A percentile compares a stretch with the other conserved stretches of the same genome.
Conservation (phyloP, 768 basidiomycete genomes). For the Rhodotorula taiwanensis region DNA sequence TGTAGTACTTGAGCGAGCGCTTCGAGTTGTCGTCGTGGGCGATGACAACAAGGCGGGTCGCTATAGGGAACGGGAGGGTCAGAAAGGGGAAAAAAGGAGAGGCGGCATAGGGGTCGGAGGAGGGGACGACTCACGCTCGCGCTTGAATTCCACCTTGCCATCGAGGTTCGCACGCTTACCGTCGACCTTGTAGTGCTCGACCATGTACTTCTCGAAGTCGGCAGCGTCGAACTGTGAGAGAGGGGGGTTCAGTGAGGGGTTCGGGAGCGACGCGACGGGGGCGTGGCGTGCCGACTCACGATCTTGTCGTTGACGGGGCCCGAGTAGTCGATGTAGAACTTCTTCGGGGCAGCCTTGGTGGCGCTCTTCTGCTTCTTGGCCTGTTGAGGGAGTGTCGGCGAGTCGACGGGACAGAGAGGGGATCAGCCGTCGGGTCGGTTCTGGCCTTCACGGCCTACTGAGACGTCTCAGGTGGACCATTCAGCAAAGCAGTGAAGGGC, state of each 20-base stretch:
- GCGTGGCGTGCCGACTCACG: slow-evolving; percentile 7
- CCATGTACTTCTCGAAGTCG: slow-evolving; percentile 53
- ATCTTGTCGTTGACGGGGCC: slow-evolving; percentile 60
- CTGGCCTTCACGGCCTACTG: no score
- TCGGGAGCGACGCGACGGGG: not conserved
- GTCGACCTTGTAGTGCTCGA: slow-evolving; percentile 89
- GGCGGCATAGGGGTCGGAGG: not conserved
- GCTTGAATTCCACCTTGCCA: slow-evolving; percentile 75
- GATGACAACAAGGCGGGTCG: slow-evolving; percentile 71
- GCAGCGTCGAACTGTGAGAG: slow-evolving; percentile 38
- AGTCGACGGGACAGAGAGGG: not conserved
- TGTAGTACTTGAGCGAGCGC: slow-evolving; percentile 92
- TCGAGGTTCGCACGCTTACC: slow-evolving; percentile 87
- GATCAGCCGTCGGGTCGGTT: not conserved
- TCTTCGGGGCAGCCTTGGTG: slow-evolving; percentile 55
- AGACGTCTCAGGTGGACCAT: slow-evolving; percentile 23
- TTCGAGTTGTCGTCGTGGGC: slow-evolving; percentile 89
- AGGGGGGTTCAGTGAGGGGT: not conserved
- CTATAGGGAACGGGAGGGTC: no score
- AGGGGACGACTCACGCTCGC: slow-evolving; percentile 58
- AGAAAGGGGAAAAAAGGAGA: no score
- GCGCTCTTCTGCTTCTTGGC: slow-evolving; percentile 40
- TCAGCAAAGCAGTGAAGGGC: slow-evolving; percentile 25
- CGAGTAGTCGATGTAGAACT: slow-evolving; percentile 79
- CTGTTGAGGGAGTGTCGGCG: not conserved